These are phyloP conservation scores for Tricladium varicosporioides DNA, from an alignment of 2,329 filamentous ascomycete genomes.

Conservation along the genomic window DNA sequence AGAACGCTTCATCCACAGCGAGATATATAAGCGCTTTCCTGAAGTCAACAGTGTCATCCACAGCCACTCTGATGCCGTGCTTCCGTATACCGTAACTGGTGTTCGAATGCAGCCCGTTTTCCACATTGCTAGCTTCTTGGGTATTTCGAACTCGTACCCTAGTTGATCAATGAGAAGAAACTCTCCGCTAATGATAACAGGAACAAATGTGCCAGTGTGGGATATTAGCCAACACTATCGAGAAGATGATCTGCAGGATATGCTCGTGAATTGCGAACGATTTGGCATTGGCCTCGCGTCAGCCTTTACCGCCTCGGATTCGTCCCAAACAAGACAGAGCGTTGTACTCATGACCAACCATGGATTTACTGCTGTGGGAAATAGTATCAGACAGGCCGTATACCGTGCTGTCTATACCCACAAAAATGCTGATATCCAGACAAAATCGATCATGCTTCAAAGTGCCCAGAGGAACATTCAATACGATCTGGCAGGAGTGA, in stretches of 20 bases:
- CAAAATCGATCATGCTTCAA: neutral
- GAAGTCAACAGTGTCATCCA: slow-evolving; percentile 42
- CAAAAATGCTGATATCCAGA: neutral
- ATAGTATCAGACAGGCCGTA: neutral
- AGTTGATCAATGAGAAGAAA: neutral
- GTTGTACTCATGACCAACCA: slow-evolving; percentile 3
- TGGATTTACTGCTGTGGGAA: neutral
- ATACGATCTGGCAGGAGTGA: neutral
- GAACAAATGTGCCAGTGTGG: slow-evolving; percentile 31
- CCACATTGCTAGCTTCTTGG: slow-evolving; percentile 45
- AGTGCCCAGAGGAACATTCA: neutral
- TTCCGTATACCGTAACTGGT: slow-evolving; percentile 38
- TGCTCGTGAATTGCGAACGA: slow-evolving; percentile 37
- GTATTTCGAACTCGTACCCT: slow-evolving; percentile 18
- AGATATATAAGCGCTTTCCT: slow-evolving; percentile 43
- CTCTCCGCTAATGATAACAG: slow-evolving; percentile 14
- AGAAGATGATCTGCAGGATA: slow-evolving; percentile 33
- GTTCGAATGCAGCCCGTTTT: slow-evolving; percentile 40
- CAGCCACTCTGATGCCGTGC: slow-evolving; percentile 42
- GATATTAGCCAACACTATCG: slow-evolving; percentile 33
- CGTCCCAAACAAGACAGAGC: neutral
- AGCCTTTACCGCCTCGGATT: neutral
- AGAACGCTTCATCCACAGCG: slow-evolving; percentile 47
- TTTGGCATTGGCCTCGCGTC: slow-evolving; percentile 37
- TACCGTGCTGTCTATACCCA: slow-evolving; percentile 3